Evolutionary conservation across 805 yeast species (phyloP).

Genomic region (Metschnikowia borealis): DNA sequence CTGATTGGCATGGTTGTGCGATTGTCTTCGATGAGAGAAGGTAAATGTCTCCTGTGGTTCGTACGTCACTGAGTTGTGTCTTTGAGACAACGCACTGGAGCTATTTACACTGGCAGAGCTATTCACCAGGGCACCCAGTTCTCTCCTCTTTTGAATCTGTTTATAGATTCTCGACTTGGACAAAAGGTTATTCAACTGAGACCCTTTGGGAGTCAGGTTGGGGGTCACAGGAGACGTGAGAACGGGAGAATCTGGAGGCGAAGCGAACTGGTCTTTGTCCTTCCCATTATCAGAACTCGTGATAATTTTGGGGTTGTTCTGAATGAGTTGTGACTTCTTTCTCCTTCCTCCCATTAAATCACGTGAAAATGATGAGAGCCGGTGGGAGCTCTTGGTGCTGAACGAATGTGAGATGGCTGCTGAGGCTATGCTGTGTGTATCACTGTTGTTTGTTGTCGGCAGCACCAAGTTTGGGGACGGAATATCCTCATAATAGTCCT

Average conservation of each 20-base stretch:
- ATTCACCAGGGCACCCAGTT: slow-evolving; percentile 23
- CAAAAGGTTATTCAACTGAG: slow-evolving; percentile 20
- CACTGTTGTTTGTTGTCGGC: neutral
- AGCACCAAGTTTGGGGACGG: slow-evolving; percentile 1
- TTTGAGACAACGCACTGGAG: slow-evolving; percentile 23
- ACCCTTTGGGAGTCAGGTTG: slow-evolving; percentile 4
- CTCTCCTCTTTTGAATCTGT: slow-evolving; percentile 34
- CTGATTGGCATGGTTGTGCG: slow-evolving; percentile 14
- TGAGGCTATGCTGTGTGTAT: slow-evolving; percentile 3
- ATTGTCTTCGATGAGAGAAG: slow-evolving; percentile 17
- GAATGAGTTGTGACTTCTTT: slow-evolving; percentile 13
- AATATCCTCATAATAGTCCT: slow-evolving; percentile 8
- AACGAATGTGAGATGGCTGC: neutral
- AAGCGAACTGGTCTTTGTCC: neutral
- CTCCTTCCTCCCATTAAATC: slow-evolving; percentile 11
- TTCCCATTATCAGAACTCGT: neutral
- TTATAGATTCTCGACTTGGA: slow-evolving; percentile 36
- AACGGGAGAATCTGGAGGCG: slow-evolving; percentile 2
- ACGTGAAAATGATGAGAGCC: slow-evolving; percentile 12
- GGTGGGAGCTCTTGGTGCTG: slow-evolving; percentile 2
- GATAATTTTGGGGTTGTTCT: neutral
- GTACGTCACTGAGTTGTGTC: slow-evolving; percentile 19
- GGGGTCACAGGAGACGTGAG: slow-evolving; percentile 2
- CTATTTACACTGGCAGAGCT: slow-evolving; percentile 14
- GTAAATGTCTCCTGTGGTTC: slow-evolving; percentile 12